A percentile compares a stretch with the other conserved stretches of the same genome.
Evolutionary conservation across 2,329 filamentous ascomycete genomes (phyloP).

Genomic region (Xylaria polymorpha): DNA sequence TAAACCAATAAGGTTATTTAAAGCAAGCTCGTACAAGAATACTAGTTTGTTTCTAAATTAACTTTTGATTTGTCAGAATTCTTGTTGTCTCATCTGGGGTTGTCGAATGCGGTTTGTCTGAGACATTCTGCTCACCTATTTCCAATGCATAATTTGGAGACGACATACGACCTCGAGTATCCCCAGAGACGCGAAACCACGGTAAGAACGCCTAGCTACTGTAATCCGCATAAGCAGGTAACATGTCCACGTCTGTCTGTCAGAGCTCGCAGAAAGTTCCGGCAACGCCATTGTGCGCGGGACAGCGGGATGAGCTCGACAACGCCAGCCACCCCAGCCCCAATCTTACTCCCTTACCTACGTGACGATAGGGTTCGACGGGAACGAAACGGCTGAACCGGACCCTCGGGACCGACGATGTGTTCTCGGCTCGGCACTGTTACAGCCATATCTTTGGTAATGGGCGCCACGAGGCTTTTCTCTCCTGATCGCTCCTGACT

Average conservation of each 20-base stretch:
- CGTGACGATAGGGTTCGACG: neutral
- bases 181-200: neutral
- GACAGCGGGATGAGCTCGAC: neutral
- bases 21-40: neutral
- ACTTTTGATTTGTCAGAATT: neutral
- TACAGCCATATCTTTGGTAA: slow-evolving; percentile 16
- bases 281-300: neutral
- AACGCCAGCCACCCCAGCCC: slow-evolving; percentile 9
- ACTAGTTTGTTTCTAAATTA: neutral
- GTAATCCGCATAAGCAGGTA: neutral
- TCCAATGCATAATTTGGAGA: slow-evolving; percentile 14
- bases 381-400: slow-evolving; percentile 29
- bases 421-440: slow-evolving; percentile 28
- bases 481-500: neutral
- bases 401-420: slow-evolving; percentile 32
- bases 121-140: neutral
- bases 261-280: neutral
- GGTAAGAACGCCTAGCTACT: neutral
- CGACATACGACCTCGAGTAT: neutral
- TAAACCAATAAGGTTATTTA: neutral
- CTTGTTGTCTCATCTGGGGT: neutral
- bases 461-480: slow-evolving; percentile 16
- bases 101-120: neutral
- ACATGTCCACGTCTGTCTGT: neutral
- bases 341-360: neutral